These are phyloP conservation scores for Suillus fuscotomentosus DNA, from an alignment of 768 basidiomycete species.

Conservation along the genomic window DNA sequence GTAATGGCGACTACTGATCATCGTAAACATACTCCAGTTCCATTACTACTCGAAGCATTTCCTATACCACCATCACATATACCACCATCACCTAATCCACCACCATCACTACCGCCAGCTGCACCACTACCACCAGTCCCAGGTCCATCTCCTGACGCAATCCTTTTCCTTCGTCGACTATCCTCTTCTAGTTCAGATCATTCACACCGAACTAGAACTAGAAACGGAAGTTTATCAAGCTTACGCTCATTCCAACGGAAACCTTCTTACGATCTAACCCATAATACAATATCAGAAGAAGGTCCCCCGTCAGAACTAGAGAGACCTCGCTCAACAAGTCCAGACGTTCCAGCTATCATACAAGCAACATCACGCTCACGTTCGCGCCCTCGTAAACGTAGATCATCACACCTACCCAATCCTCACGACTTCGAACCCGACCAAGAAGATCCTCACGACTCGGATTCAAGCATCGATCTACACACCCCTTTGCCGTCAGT, in stretches of 20 bases:
- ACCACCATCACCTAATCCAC: constrained; percentile 41
- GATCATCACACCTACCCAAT: neutral
- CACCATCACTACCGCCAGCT: constrained; percentile 56
- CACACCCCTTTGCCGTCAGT: constrained; percentile 71
- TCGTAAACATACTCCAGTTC: constrained; percentile 31
- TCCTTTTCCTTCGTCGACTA: neutral
- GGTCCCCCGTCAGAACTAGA: constrained; percentile 10
- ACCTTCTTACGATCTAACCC: neutral
- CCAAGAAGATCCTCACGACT: constrained; percentile 37
- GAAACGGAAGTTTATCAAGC: neutral
- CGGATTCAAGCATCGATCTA: constrained; percentile 64
- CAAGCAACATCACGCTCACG: constrained; percentile 37
- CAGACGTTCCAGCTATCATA: constrained; percentile 41
- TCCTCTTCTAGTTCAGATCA: neutral
- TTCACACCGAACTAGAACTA: neutral
- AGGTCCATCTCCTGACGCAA: constrained; percentile 46
- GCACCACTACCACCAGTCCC: constrained; percentile 66
- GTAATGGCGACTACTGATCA: neutral
- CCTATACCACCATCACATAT: constrained; percentile 35
- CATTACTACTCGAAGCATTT: constrained; percentile 37
- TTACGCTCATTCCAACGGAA: neutral
- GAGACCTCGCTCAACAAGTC: constrained; percentile 27
- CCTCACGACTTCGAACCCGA: constrained; percentile 7
- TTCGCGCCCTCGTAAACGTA: constrained; percentile 14
- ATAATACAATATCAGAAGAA: neutral